These are phyloP conservation scores for Diaporthe humulicola DNA, from an alignment of 2,329 filamentous ascomycete genomes.

Conservation along the genomic window DNA sequence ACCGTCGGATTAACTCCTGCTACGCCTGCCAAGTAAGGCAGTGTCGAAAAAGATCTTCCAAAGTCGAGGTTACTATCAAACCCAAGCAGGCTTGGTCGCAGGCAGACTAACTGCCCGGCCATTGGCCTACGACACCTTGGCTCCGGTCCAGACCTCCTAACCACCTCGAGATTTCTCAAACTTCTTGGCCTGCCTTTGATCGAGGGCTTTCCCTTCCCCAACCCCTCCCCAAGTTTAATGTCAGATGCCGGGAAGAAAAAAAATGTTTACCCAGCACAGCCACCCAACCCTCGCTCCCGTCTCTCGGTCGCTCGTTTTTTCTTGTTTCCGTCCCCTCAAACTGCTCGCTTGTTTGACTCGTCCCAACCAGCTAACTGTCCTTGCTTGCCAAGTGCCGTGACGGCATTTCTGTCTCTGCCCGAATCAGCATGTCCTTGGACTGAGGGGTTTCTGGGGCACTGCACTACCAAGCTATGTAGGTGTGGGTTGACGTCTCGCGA, in stretches of 20 bases:
- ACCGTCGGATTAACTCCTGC: neutral
- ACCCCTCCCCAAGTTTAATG: neutral
- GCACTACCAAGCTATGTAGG: neutral
- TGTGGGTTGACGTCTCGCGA: neutral
- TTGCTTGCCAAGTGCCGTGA: constrained; percentile 19
- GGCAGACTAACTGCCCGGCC: neutral
- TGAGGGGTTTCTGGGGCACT: constrained; percentile 22
- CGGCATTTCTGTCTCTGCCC: constrained; percentile 16
- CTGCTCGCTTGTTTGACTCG: constrained; percentile 31
- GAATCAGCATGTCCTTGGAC: constrained; percentile 5
- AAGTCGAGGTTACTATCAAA: constrained; percentile 9
- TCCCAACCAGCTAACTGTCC: neutral
- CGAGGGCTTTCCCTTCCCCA: constrained; percentile 9
- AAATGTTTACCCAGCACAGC: constrained; percentile 23
- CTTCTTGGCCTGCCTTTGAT: constrained; percentile 20
- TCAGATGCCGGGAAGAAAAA: constrained; percentile 6
- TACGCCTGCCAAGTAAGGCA: constrained; percentile 22
- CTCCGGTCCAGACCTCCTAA: constrained; percentile 1
- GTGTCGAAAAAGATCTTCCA: neutral
- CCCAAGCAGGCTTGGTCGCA: neutral
- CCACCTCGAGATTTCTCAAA: constrained; percentile 22
- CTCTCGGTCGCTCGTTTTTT: neutral
- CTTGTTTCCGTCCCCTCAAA: neutral
- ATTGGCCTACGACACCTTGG: constrained; percentile 18
- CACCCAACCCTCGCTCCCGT: constrained; percentile 9